phyloP scores from a whole-genome alignment of 805 yeast species.

The Wickerhamomyces ciferrii region DNA sequence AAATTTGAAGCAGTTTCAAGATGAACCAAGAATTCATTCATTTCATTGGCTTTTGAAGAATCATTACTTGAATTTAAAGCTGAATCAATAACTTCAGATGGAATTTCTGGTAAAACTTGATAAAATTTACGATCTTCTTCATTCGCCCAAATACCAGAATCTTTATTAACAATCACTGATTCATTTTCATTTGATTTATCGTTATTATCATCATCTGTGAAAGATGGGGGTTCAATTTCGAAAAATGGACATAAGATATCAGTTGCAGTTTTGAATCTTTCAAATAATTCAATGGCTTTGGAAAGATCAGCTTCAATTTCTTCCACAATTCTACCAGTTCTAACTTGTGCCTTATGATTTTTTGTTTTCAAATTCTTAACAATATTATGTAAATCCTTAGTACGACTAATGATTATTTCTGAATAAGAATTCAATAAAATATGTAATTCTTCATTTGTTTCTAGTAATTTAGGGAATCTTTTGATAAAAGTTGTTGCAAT shows the following conservation, averaged over 20 bases:
- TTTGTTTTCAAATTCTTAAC: slow-evolving; percentile 29
- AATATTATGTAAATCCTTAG: slow-evolving; percentile 31
- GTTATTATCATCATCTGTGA: slow-evolving; percentile 23
- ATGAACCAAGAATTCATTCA: slow-evolving; percentile 36
- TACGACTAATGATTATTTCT: slow-evolving; percentile 32
- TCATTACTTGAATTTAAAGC: slow-evolving; percentile 21
- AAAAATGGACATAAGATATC: slow-evolving; percentile 39
- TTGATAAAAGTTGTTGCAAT: slow-evolving; percentile 46
- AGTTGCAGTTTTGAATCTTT: slow-evolving; percentile 37
- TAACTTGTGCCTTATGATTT: slow-evolving; percentile 51
- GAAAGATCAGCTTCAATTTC: slow-evolving; percentile 32
- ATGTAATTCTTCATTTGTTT: slow-evolving; percentile 21
- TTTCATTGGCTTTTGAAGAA: slow-evolving; percentile 28
- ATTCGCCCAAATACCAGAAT: slow-evolving; percentile 51
- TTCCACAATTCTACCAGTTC: slow-evolving; percentile 54
- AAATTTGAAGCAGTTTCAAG: slow-evolving; percentile 39
- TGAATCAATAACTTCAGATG: slow-evolving; percentile 25
- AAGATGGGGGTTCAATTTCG: slow-evolving; percentile 30
- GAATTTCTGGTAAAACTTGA: slow-evolving; percentile 42
- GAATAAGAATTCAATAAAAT: slow-evolving; percentile 36
- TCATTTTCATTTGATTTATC: slow-evolving; percentile 16
- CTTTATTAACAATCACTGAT: slow-evolving; percentile 23
- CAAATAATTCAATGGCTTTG: slow-evolving; percentile 29
- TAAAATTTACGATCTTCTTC: slow-evolving; percentile 64
- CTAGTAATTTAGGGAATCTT: slow-evolving; percentile 33